Evolutionary conservation across 345 rosid genomes (phyloP).

Genomic region (Eucalyptus pauciflora): DNA sequence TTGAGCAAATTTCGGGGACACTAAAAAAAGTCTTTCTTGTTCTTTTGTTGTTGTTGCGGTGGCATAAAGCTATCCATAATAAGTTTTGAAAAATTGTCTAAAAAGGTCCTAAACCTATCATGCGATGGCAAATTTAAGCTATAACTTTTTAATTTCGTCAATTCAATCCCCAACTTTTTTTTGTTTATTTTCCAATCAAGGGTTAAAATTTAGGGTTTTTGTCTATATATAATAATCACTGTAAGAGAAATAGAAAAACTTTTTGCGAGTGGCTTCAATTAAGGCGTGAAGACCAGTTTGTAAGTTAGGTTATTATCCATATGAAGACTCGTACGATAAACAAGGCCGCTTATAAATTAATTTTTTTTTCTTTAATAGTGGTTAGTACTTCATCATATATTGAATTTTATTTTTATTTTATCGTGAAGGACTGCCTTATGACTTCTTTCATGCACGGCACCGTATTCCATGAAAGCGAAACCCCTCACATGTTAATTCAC

Average conservation of each 20-base stretch:
- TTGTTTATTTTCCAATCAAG: too few species aligned
- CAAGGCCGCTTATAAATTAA: not conserved
- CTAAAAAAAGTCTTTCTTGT: too few species aligned
- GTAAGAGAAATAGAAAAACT: not conserved
- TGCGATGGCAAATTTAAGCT: rapidly evolving
- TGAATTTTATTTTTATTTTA: not conserved
- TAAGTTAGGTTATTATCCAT: not conserved
- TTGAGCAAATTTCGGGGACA: not conserved
- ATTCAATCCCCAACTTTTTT: too few species aligned
- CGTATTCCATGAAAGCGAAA: not conserved
- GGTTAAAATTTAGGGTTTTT: too few species aligned
- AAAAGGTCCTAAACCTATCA: too few species aligned
- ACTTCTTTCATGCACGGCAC: not conserved
- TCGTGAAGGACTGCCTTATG: not conserved
- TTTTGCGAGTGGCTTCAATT: not conserved
- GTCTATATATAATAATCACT: not conserved
- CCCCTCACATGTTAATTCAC: not conserved
- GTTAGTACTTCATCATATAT: not conserved
- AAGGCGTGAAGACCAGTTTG: too few species aligned
- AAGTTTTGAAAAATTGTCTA: too few species aligned
- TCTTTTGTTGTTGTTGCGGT: not conserved
- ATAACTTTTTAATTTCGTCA: too few species aligned
- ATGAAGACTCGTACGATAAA: not conserved
- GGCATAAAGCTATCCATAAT: too few species aligned
- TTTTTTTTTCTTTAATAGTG: not conserved